Percentiles rank a stretch among this genome's conserved stretches.
Evolutionary conservation across 169 alveolate genomes (phyloP).

Genomic region (Plasmodium chabaudi): DNA sequence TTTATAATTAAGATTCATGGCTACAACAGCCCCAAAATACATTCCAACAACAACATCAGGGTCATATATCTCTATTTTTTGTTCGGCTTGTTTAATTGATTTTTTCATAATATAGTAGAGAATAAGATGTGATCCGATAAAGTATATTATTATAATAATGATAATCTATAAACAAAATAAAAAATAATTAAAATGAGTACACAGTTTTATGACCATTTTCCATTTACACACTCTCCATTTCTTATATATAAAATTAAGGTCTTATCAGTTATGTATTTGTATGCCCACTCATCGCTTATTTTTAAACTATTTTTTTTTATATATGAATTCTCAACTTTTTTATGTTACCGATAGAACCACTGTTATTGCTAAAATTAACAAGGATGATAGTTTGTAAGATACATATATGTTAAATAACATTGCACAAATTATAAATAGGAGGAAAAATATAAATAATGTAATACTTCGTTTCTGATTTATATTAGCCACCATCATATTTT

Average conservation of each 20-base stretch:
- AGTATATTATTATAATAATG: slow-evolving; percentile 37
- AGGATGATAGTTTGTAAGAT: slow-evolving; percentile 35
- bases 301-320: neutral
- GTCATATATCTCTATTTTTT: slow-evolving; percentile 38
- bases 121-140: slow-evolving; percentile 61
- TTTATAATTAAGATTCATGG: slow-evolving; percentile 73
- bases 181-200: neutral
- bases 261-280: neutral
- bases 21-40: slow-evolving; percentile 75
- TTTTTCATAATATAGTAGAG: slow-evolving; percentile 71
- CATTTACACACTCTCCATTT: neutral
- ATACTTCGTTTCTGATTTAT: slow-evolving; percentile 62
- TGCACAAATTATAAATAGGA: slow-evolving; percentile 44
- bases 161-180: slow-evolving; percentile 18
- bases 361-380: slow-evolving; percentile 16
- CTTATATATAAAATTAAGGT: neutral
- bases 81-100: slow-evolving; percentile 75
- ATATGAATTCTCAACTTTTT: neutral
- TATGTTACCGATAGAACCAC: slow-evolving; percentile 39
- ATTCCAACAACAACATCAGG: slow-evolving; percentile 73
- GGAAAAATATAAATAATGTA: slow-evolving; percentile 36
- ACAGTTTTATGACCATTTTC: neutral
- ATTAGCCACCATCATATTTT: slow-evolving; percentile 40
- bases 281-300: neutral
- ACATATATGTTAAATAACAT: slow-evolving; percentile 67